Evolutionary conservation across 495 filamentous ascomycete genomes (phyloP), one percentile per base, ranked within the genome.

Genomic region (Oidiodendron maius): DNA sequence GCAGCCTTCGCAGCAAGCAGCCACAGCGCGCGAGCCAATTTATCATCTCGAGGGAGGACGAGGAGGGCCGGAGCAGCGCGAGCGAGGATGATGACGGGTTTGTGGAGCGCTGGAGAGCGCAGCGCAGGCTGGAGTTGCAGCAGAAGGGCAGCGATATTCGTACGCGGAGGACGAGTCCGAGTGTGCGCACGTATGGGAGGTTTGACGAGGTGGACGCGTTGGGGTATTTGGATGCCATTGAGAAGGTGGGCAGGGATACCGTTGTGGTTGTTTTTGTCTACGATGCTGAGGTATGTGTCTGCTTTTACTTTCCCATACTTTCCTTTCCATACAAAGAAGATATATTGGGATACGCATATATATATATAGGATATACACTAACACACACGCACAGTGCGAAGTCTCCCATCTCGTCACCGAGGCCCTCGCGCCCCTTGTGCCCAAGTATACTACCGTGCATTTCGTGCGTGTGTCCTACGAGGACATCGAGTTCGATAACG

Each of bases 211-310:
- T 98, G 12, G 93, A 98, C 71, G 93, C 89, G 2, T 71, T 78
- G 38, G 93, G 90, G 17, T 98, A 94, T 56, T 76, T 98, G 42
- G 90, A 97, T 68, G 94, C 93, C 42, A 85, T 97, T 58, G 93
- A 98, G 71, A 89, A 86, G 64, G 86, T 90, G 3, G 72, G 79
- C 32, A 64, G 81, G 16, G 89, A 90, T 39, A 89, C 87, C 0
- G 74, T 89, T 10, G 91, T 97, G n/a, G 87, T 96, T 2, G 93
- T 98, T 17, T 89, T 87, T 62, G 87, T 98, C 48, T 95, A 91
- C 65, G 89, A 97, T 61, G 82, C 88, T 50, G 70, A 86, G 77
- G 91, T 95, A 76, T 57, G 79, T 67, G 44, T 38, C 46, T 35
- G 42, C 1, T 37, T 47, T n/a, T 40, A 40, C 15, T 20, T 28